phyloP scores from a whole-genome alignment of 768 basidiomycete species.

The Boletus pseudopeckii region DNA sequence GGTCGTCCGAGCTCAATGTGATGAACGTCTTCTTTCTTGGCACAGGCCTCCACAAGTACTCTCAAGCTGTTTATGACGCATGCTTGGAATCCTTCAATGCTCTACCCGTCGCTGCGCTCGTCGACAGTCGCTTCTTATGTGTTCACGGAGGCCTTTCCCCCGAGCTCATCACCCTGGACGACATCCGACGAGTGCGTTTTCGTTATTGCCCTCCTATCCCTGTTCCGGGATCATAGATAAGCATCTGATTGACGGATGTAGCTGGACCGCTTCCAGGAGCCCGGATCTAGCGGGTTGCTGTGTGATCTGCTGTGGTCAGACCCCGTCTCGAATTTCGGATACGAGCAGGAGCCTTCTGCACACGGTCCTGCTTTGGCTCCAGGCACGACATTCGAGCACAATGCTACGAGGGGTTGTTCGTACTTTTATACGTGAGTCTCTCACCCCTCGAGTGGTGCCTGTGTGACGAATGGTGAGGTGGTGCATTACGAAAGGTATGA shows the following conservation, averaged over 20 bases:
- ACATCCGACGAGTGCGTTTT: constrained; percentile 59
- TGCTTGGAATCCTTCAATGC: constrained; percentile 89
- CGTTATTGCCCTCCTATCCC: not conserved
- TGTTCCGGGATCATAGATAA: not conserved
- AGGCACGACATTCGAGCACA: constrained; percentile 70
- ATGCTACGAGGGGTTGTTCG: constrained; percentile 85
- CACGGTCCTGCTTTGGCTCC: constrained; percentile 52
- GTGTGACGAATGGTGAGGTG: not conserved
- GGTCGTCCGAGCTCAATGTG: constrained; percentile 6
- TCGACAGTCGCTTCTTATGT: constrained; percentile 95
- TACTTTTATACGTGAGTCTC: constrained; percentile 84
- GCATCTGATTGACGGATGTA: constrained; percentile 30
- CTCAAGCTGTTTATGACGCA: constrained; percentile 75
- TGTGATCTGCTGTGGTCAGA: constrained; percentile 98
- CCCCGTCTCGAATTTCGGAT: constrained; percentile 84
- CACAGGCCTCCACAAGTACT: constrained; percentile 28
- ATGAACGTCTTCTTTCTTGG: constrained; percentile 8
- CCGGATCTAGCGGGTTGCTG: constrained; percentile 84
- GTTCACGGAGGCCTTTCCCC: constrained; percentile 97
- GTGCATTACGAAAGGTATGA: constrained; percentile 53
- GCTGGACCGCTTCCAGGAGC: constrained; percentile 92
- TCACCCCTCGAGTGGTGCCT: not conserved
- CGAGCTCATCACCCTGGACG: constrained; percentile 73
- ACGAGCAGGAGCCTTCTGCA: constrained; percentile 58
- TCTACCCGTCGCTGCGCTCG: constrained; percentile 85